phyloP scores from a whole-genome alignment of 257 asterid genomes.

The Echites panduratus region DNA sequence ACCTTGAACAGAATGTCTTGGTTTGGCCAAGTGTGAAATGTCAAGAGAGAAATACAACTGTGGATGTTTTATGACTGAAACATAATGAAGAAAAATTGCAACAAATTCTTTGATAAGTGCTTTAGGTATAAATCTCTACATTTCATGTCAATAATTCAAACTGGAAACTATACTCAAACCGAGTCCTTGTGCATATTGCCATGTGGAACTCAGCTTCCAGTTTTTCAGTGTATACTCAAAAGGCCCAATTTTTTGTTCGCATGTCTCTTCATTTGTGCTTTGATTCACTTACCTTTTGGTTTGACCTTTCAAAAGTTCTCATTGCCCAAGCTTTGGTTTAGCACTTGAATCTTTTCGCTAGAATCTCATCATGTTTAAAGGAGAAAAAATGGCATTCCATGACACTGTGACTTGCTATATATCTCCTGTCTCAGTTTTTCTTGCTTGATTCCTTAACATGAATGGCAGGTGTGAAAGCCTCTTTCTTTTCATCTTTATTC shows the following conservation, averaged over 20 bases:
- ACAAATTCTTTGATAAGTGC: neutral
- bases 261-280: neutral
- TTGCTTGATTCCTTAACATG: neutral
- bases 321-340: neutral
- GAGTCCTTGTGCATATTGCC: neutral
- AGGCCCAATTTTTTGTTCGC: neutral
- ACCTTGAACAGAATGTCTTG: neutral
- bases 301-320: neutral
- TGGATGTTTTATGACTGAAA: neutral
- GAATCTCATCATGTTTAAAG: neutral
- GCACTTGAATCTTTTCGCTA: neutral
- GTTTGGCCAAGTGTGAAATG: neutral
- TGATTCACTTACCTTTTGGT: neutral
- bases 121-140: neutral
- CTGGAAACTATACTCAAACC: neutral
- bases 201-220: neutral
- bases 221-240: neutral
- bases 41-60: neutral
- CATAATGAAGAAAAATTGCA: neutral
- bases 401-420: neutral
- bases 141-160: neutral
- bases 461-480: neutral
- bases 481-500: slow-evolving; percentile 2
- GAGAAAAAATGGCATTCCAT: neutral
- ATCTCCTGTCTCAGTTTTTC: neutral